phyloP scores from a whole-genome alignment of 495 filamentous ascomycete species.

The Coniosporium apollinis region DNA sequence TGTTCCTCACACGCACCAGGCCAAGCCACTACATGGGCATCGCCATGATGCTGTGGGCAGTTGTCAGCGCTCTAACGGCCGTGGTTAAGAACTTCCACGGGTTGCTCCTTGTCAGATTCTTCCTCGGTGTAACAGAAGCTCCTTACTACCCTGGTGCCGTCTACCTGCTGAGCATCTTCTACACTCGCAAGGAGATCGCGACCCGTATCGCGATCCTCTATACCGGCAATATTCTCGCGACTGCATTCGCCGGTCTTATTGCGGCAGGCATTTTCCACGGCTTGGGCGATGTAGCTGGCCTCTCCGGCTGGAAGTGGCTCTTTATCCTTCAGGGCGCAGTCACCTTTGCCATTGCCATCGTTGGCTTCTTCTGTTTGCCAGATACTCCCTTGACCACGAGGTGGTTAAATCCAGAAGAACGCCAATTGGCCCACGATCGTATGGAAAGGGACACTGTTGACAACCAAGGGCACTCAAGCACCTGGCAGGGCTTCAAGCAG shows the following conservation, averaged over 20 bases:
- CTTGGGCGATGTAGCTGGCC: constrained; percentile 12
- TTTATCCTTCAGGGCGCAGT: constrained; percentile 24
- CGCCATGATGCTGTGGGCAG: constrained; percentile 31
- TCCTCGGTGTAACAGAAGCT: constrained; percentile 32
- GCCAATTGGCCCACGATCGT: constrained; percentile 2
- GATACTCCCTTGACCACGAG: constrained; percentile 6
- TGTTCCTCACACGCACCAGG: constrained; percentile 25
- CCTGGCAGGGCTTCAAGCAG: constrained; percentile 22
- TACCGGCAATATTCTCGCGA: constrained; percentile 26
- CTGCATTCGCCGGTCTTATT: constrained; percentile 33
- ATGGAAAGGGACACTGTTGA: constrained; percentile 21
- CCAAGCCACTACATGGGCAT: constrained; percentile 21
- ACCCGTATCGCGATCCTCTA: constrained; percentile 30
- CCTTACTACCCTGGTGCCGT: constrained; percentile 33
- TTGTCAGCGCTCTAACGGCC: constrained; percentile 30
- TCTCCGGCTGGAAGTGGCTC: constrained; percentile 12
- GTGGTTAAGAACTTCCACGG: constrained; percentile 27
- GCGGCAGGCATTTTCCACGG: constrained; percentile 24
- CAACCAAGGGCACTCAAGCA: constrained; percentile 9
- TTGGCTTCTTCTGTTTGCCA: constrained; percentile 14
- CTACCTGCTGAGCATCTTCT: constrained; percentile 31
- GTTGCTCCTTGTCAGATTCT: constrained; percentile 23
- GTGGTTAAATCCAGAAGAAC: constrained; percentile 5
- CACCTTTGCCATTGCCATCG: constrained; percentile 26
- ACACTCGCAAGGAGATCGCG: constrained; percentile 33